A percentile compares a stretch with the other conserved stretches of the same genome.
Conservation (phyloP, 148 eudicot species). For the Fagopyrum homotropicum region DNA sequence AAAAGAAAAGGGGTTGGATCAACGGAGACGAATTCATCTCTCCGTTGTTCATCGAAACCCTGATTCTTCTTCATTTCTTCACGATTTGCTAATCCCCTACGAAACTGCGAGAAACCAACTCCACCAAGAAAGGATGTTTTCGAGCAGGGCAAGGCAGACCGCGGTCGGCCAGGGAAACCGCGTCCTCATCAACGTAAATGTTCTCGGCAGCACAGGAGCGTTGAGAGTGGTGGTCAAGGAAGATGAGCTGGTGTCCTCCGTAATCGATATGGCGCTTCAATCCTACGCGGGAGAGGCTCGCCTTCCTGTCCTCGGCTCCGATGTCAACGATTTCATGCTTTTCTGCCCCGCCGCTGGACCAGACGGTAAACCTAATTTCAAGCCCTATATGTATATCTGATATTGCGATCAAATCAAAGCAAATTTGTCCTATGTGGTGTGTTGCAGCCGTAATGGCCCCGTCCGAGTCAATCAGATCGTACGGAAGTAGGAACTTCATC, state of each 20-base stretch:
- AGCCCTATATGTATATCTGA: no score
- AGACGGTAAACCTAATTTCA: conserved; percentile 27
- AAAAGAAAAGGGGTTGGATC: no score
- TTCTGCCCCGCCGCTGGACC: conserved; percentile 35
- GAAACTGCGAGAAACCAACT: no score
- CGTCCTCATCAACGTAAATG: conserved; percentile 35
- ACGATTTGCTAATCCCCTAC: not conserved
- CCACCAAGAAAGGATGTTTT: not conserved
- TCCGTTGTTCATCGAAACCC: no score
- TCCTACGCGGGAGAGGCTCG: conserved; percentile 43
- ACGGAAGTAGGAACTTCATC: not conserved
- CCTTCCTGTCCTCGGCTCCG: conserved; percentile 41
- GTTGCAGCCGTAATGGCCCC: not conserved
- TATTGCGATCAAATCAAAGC: not conserved
- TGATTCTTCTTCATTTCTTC: no score
- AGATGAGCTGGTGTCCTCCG: conserved; percentile 32
- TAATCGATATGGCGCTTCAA: conserved; percentile 32
- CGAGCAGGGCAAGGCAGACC: conserved; percentile 7
- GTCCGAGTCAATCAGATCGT: not conserved
- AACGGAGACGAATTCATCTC: no score
- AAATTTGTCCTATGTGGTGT: not conserved
- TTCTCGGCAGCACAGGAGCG: conserved; percentile 54
- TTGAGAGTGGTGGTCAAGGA: conserved; percentile 38
- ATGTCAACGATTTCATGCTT: conserved; percentile 27
- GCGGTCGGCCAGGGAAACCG: conserved; percentile 20